Evolutionary conservation across 495 filamentous ascomycete species (phyloP), one percentile per base, ranked within the genome.

Genomic region (Xylaria longipes): DNA sequence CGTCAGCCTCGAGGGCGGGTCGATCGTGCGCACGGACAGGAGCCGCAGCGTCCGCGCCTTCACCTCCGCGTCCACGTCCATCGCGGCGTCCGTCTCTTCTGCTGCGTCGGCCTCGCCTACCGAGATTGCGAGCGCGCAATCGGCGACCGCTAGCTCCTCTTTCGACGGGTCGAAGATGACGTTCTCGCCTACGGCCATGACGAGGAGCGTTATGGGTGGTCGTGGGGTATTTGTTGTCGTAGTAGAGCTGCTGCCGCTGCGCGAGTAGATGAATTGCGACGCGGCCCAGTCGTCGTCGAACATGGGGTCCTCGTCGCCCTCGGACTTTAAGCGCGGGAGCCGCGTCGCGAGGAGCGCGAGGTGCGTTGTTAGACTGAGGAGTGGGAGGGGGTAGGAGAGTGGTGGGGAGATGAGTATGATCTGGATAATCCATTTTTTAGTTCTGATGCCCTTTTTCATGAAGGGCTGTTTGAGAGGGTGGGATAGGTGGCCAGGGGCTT

Each of bases 261-360:
- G 46, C 87, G 84, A 1, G 92, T 95, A 99, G 27, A 99, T 85
- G 63, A 90, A 89, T 48, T 89, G 80, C 2, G 94, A 88, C 43
- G 90, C 92, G 45, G 90, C 92, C 97, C 97, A 99, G 82, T 99
- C 96, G 83, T 99, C 97, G 84, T 97, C 91, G 84, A 99, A 98
- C 75, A 97, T 90, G 2, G 97, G 97, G 76, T 99, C 97, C 82
- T 99, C 96, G 78, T 97, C 94, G 66, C 86, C 86, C 76, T 94
- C 90, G 29, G 93, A 97, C 77, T 93, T 92, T 29, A 97, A 84
- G 39, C 90, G 87, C 22, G 96, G 96, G 3, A 98, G 88, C 68
- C 92, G 91, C 8, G 95, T 93, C 50, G 91, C 89, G 61, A 97
- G 90, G 37, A 99, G 92, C n/a, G 96, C 96, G 71, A 99, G 92